Conservation (phyloP, 2,329 filamentous ascomycete genomes). For the Pyricularia sp. region DNA sequence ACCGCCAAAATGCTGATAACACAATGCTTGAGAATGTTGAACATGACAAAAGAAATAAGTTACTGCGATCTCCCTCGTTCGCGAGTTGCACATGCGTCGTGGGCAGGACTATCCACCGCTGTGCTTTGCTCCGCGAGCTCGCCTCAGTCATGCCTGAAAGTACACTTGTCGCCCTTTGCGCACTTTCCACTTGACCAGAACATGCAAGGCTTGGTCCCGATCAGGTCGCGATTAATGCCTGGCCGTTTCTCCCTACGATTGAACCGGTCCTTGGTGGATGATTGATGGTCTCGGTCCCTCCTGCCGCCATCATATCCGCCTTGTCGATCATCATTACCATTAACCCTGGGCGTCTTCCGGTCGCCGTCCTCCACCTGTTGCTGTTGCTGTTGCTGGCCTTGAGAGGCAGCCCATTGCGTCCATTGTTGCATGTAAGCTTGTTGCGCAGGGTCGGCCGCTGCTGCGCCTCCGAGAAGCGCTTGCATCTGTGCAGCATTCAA, state of each 20-base stretch:
- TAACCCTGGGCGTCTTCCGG: conserved; percentile 6
- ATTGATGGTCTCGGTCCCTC: conserved; percentile 3
- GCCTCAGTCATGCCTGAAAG: conserved; percentile 50
- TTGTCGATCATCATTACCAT: conserved; percentile 4
- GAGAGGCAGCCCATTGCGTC: conserved; percentile 5
- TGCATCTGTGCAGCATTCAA: conserved; percentile 8
- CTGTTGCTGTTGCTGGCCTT: conserved; percentile 6
- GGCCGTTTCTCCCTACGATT: conserved; percentile 2
- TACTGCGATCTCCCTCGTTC: background rate
- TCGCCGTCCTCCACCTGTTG: conserved; percentile 8
- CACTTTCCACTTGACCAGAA: conserved; percentile 62
- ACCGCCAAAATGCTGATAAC: background rate
- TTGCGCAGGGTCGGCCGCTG: background rate
- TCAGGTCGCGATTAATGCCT: conserved; percentile 39
- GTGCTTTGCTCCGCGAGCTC: background rate
- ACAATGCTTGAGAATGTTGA: background rate
- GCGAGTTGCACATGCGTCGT: background rate
- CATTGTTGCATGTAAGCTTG: conserved; percentile 1
- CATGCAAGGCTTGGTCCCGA: conserved; percentile 54
- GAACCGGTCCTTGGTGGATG: conserved; percentile 6
- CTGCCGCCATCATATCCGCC: background rate
- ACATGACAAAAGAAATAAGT: background rate
- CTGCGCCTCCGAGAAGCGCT: conserved; percentile 7
- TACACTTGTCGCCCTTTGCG: conserved; percentile 60
- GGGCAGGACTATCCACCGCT: background rate